phyloP scores from a whole-genome alignment of 305 asterid species.

The Rubia tinctorum region DNA sequence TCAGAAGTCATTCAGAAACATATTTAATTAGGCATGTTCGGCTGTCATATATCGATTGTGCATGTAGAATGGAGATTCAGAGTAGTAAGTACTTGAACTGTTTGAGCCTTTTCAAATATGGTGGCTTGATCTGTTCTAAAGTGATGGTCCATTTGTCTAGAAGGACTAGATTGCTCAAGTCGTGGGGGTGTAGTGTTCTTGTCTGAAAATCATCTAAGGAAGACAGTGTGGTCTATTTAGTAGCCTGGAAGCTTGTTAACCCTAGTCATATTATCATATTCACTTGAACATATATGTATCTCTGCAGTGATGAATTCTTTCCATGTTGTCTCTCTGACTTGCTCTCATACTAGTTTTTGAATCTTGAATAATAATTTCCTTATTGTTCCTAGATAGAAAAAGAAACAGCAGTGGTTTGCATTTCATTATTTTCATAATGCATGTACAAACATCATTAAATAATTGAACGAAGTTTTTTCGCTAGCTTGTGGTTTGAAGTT shows the following conservation, averaged over 20 bases:
- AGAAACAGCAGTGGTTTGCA: not conserved
- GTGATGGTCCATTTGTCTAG: not conserved
- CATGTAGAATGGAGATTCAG: not conserved
- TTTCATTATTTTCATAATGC: not conserved
- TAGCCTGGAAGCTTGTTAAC: not conserved
- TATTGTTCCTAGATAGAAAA: not conserved
- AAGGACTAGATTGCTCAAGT: not conserved
- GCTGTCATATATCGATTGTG: no score
- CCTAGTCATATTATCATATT: not conserved
- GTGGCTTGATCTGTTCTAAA: not conserved
- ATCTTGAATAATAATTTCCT: not conserved
- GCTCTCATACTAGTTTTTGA: not conserved
- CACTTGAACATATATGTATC: not conserved
- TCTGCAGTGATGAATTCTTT: not conserved
- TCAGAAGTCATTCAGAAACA: not conserved
- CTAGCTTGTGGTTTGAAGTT: not conserved
- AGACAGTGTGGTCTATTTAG: not conserved
- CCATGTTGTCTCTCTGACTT: not conserved
- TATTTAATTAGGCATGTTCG: not conserved
- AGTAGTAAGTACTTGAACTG: not conserved
- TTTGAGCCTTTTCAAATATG: not conserved
- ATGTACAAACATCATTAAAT: not conserved
- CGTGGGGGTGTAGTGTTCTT: not conserved
- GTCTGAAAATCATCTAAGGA: slow-evolving; percentile 1
- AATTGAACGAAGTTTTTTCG: not conserved